phyloP scores from a whole-genome alignment of 1,284 basidiomycete species.

The Inonotus obliquus region DNA sequence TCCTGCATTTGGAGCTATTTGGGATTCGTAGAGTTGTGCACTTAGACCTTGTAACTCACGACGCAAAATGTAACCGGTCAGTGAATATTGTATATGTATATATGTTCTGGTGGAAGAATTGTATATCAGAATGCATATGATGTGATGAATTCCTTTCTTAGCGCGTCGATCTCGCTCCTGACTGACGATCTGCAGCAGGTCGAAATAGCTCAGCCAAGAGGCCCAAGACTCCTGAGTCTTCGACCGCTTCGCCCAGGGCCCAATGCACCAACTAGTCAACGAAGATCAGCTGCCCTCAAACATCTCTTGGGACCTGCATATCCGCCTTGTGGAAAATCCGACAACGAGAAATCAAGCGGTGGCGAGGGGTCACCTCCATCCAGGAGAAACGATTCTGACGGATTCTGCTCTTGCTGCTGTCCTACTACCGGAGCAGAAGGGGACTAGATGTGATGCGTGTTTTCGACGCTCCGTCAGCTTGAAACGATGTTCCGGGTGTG shows the following conservation, averaged over 20 bases:
- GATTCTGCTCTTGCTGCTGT: slow-evolving; percentile 40
- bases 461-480: slow-evolving; percentile 35
- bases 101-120: too few species aligned
- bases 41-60: neutral
- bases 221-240: too few species aligned
- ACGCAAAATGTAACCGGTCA: too few species aligned
- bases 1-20: slow-evolving; percentile 57
- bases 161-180: too few species aligned
- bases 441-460: slow-evolving; percentile 61
- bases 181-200: too few species aligned
- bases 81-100: too few species aligned
- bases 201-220: too few species aligned
- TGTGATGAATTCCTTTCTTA: neutral
- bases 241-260: too few species aligned
- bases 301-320: slow-evolving; percentile 4
- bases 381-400: slow-evolving; percentile 45
- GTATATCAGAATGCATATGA: too few species aligned
- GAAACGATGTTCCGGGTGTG: slow-evolving; percentile 55
- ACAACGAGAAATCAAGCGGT: slow-evolving; percentile 47
- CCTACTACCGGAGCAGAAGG: slow-evolving; percentile 53
- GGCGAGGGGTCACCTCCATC: slow-evolving; percentile 32
- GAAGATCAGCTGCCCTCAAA: neutral
- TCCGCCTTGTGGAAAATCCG: slow-evolving; percentile 39
- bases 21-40: slow-evolving; percentile 37
- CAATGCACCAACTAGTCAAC: neutral